These are phyloP conservation scores for Clavulina sp. DNA, from an alignment of 768 basidiomycete genomes.

Conservation along the genomic window DNA sequence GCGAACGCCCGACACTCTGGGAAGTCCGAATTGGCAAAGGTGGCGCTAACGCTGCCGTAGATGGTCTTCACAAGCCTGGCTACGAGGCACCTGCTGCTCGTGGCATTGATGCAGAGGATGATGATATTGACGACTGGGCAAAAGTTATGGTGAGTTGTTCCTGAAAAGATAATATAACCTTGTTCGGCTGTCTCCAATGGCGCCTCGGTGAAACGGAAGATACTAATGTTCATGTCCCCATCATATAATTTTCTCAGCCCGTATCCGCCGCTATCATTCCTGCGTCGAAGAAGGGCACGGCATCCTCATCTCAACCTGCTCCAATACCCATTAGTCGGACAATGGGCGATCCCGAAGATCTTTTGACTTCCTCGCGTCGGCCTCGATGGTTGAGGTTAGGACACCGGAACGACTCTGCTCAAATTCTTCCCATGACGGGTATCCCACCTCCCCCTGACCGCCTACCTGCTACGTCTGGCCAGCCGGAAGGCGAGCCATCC, in stretches of 20 bases:
- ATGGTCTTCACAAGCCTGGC: neutral
- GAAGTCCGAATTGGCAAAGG: constrained; percentile 1
- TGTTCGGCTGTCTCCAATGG: neutral
- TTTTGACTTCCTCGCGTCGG: neutral
- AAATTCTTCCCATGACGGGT: neutral
- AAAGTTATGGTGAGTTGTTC: constrained; percentile 1
- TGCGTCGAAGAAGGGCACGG: neutral
- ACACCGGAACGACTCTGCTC: too few relatives aligned
- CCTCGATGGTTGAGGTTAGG: neutral
- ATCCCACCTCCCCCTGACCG: neutral
- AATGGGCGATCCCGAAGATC: neutral
- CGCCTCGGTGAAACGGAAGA: neutral
- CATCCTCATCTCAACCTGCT: neutral
- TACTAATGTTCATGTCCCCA: neutral
- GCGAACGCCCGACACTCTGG: constrained; percentile 1
- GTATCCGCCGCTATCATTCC: constrained; percentile 1
- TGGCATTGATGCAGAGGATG: neutral
- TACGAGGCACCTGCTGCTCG: constrained; percentile 1
- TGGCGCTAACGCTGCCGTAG: constrained; percentile 1
- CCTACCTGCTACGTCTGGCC: neutral
- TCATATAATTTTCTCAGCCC: neutral
- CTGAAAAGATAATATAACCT: too few relatives aligned
- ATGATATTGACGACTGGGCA: neutral
- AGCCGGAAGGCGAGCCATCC: neutral
- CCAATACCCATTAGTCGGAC: neutral